Percentiles rank a stretch among this genome's conserved stretches.
Conservation (phyloP, 768 basidiomycete species). For the Tulasnella sp. region DNA sequence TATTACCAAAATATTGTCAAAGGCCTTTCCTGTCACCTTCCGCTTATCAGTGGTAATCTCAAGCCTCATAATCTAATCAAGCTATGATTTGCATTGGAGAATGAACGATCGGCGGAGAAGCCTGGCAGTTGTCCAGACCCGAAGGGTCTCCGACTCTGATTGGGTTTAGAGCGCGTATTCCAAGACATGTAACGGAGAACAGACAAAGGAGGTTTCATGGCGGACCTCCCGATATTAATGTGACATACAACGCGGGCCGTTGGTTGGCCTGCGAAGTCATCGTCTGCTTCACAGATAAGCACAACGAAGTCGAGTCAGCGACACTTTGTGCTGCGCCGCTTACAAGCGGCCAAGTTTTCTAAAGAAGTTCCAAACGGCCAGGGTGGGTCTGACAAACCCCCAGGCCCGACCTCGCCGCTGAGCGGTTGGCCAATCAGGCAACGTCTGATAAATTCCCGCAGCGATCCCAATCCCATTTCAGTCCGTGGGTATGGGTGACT, state of each 20-base stretch:
- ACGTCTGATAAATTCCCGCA: background rate
- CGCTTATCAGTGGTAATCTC: slow-evolving; percentile 6
- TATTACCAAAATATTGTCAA: background rate
- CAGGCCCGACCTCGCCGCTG: background rate
- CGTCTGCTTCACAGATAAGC: background rate
- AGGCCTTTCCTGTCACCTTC: background rate
- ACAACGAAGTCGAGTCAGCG: background rate
- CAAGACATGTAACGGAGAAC: background rate
- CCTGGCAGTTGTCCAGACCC: background rate
- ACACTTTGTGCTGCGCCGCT: background rate
- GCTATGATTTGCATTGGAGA: background rate
- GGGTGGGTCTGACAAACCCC: background rate
- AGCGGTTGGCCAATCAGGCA: background rate
- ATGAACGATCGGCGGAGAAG: slow-evolving; percentile 12
- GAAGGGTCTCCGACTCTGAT: background rate
- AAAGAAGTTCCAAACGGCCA: background rate
- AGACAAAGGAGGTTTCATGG: background rate
- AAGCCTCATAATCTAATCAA: slow-evolving; percentile 10
- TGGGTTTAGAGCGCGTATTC: background rate
- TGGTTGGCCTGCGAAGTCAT: background rate
- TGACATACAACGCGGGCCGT: background rate
- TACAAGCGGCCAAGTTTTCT: background rate
- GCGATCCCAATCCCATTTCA: background rate
- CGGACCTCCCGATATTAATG: background rate
- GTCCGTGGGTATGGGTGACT: background rate